These are phyloP conservation scores for Hyphodiscus hymeniophilus DNA, from an alignment of 495 filamentous ascomycete genomes.

Conservation along the genomic window DNA sequence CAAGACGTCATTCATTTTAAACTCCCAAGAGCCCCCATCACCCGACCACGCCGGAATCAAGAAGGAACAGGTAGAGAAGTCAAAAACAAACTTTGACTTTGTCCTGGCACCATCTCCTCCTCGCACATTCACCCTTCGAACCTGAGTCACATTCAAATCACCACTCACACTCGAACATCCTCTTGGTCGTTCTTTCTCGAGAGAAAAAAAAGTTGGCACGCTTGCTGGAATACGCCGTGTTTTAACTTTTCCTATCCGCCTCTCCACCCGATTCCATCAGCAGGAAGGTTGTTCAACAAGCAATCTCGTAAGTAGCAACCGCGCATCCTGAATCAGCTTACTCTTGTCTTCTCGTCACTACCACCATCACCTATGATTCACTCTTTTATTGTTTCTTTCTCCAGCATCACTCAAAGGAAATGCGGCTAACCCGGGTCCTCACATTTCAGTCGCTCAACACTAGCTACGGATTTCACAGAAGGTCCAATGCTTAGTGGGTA, in stretches of 20 bases:
- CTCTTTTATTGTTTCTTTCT: neutral
- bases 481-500: neutral
- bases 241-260: neutral
- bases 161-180: too few relatives aligned
- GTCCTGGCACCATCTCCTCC: too few relatives aligned
- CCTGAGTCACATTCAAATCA: too few relatives aligned
- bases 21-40: too few relatives aligned
- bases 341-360: neutral
- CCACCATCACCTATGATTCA: neutral
- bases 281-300: neutral
- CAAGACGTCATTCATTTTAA: too few relatives aligned
- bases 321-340: neutral
- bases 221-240: slow-evolving; percentile 1
- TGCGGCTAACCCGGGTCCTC: neutral
- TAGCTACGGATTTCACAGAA: neutral
- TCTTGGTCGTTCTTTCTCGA: too few relatives aligned
- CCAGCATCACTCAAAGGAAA: neutral
- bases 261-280: neutral
- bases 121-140: too few relatives aligned
- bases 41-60: too few relatives aligned
- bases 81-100: too few relatives aligned
- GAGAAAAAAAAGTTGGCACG: neutral
- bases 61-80: too few relatives aligned
- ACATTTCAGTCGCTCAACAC: neutral
- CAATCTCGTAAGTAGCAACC: neutral